Evolutionary conservation across 2,329 filamentous ascomycete genomes (phyloP), one percentile per base, ranked within the genome.

Genomic region (Diaporthe amygdali): DNA sequence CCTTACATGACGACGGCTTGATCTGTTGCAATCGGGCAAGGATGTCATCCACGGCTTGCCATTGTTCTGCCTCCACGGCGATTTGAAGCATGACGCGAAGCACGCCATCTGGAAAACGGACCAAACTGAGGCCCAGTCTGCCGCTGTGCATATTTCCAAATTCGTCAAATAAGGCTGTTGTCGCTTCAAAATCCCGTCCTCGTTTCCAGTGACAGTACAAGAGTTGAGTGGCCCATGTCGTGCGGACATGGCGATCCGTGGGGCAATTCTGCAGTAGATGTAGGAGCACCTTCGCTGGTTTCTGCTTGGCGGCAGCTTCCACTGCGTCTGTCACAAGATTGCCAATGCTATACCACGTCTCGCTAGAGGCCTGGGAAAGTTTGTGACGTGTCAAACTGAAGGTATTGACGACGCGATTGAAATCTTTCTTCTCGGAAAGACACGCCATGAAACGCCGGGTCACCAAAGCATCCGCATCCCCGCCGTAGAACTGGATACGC

Each of bases 21-120:
- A 75, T 66, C 2, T 69, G 55, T 2, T 79, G 69, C 8, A 80
- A 74, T n/a, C 76, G 73, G 2, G 76, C 69, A 17, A 79, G 77
- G 41, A 81, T 80, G 0, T 68, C 71, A 32, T 77, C 73, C n/a
- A 82, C 81, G n/a, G 77, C 72, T 17, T 70, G 70, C 27, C 76
- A 54, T 27, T 82, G 73, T 8, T 75, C 80, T 1, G 82, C 80
- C 64, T 81, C 79, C 14, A 84, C 74, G 0, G 82, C 77, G 34
- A 85, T 76, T 69, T 85, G 82, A 6, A 84, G 74, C 80, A 85
- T 82, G 49, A 80, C 75, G 27, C 82, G 79, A 71, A 82, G 84
- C 9, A 81, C 69, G 10, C 74, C 77, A 46, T 82, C 72, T 3
- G 79, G 76, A 49, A 80, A 75, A 10, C 77, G 73, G 3, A 75